Conservation (phyloP, 257 asterid genomes). For the Plectranthus barbatus region DNA sequence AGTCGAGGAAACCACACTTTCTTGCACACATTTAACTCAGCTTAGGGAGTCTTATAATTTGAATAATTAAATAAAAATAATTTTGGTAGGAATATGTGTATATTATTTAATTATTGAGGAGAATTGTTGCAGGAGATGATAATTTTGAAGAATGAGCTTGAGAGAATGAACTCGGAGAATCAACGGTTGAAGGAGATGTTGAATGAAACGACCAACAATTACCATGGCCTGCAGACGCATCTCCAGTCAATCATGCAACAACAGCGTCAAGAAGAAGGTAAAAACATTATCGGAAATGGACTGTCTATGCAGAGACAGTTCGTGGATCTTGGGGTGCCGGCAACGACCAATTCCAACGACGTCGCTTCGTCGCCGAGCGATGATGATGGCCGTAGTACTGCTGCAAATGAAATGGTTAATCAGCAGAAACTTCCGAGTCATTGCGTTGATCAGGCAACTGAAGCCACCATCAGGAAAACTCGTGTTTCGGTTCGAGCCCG, state of each 20-base stretch:
- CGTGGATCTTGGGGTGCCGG: slow-evolving; percentile 53
- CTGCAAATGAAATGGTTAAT: too few species aligned
- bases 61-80: too few species aligned
- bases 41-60: too few species aligned
- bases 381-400: too few species aligned
- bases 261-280: slow-evolving; percentile 16
- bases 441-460: slow-evolving; percentile 67
- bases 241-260: slow-evolving; percentile 27
- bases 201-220: slow-evolving; percentile 37
- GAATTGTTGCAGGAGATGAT: slow-evolving; percentile 24
- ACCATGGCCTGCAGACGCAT: slow-evolving; percentile 52
- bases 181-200: slow-evolving; percentile 39
- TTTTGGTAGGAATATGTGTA: too few species aligned
- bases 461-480: slow-evolving; percentile 79
- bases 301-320: slow-evolving; percentile 44
- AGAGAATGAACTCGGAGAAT: slow-evolving; percentile 55
- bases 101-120: too few species aligned
- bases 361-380: slow-evolving; percentile 31
- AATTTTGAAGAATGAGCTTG: slow-evolving; percentile 45
- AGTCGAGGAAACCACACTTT: too few species aligned
- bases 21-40: too few species aligned
- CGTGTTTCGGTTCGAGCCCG: slow-evolving; percentile 78
- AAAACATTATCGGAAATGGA: slow-evolving; percentile 15
- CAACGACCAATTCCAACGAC: slow-evolving; percentile 25
- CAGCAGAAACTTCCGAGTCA: too few species aligned